Percentiles rank a stretch among this genome's conserved stretches.
Evolutionary conservation across 495 filamentous ascomycete genomes (phyloP).

Genomic region (Penicillium argentinense): DNA sequence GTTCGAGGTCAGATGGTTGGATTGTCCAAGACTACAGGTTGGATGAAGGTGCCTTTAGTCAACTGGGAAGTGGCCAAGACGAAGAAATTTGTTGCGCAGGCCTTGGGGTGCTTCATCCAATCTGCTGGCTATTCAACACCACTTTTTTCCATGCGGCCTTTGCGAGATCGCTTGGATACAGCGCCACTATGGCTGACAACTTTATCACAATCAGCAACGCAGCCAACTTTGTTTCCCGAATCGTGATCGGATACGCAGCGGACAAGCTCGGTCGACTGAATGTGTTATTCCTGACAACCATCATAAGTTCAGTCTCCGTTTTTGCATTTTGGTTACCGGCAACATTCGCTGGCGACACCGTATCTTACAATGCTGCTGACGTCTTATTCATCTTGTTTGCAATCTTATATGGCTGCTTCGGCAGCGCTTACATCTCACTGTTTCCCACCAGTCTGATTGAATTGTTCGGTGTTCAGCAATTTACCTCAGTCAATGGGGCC

Average conservation of each 20-base stretch:
- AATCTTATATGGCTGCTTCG: conserved; percentile 49
- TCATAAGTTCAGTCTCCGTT: conserved; percentile 44
- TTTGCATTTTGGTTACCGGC: conserved; percentile 51
- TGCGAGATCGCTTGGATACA: conserved; percentile 43
- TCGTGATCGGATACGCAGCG: conserved; percentile 51
- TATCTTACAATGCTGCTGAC: conserved; percentile 20
- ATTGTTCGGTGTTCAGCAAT: conserved; percentile 58
- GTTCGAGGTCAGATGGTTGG: conserved; percentile 26
- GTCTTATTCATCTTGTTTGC: conserved; percentile 53
- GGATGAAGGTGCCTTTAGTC: conserved; percentile 32
- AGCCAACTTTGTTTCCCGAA: conserved; percentile 52
- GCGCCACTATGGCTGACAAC: conserved; percentile 34
- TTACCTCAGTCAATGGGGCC: conserved; percentile 58
- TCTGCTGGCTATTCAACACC: conserved; percentile 45
- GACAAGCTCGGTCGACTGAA: conserved; percentile 53
- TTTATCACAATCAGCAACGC: conserved; percentile 56
- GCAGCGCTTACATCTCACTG: conserved; percentile 44
- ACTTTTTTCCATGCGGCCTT: conserved; percentile 45
- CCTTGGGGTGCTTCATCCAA: conserved; percentile 41
- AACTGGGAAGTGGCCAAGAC: conserved; percentile 38
- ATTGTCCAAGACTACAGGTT: conserved; percentile 16
- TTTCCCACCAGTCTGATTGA: conserved; percentile 50
- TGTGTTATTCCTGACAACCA: conserved; percentile 48
- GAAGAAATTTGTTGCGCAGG: conserved; percentile 41
- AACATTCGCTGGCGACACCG: conserved; percentile 22